These are phyloP conservation scores for Pythium brassicae DNA, from an alignment of 352 stramenopile genomes.

Conservation along the genomic window DNA sequence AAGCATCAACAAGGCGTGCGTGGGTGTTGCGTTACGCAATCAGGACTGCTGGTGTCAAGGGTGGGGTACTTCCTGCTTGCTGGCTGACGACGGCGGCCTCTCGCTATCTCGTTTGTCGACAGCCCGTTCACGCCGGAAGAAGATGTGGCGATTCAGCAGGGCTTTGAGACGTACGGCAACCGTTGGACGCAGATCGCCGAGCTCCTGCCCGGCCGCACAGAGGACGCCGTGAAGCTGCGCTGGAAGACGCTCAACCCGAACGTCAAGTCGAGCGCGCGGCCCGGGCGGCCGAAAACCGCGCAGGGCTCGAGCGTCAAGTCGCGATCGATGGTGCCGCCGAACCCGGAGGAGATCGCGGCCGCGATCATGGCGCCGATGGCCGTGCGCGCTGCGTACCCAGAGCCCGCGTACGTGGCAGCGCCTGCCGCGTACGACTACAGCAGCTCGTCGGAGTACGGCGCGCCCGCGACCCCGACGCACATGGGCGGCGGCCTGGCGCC, in stretches of 20 bases:
- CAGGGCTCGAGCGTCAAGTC: slow-evolving; percentile 45
- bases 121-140: slow-evolving; percentile 65
- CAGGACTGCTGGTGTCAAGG: no score
- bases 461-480: not conserved
- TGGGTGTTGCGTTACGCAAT: no score
- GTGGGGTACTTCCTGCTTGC: no score
- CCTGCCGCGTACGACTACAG: slow-evolving; percentile 5
- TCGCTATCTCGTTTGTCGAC: not conserved
- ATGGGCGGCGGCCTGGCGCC: not conserved
- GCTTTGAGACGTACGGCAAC: slow-evolving; percentile 82
- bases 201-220: slow-evolving; percentile 31
- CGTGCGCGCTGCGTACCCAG: slow-evolving; percentile 5
- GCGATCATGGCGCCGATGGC: slow-evolving; percentile 32
- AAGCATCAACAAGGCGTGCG: slow-evolving; percentile 86
- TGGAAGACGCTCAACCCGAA: slow-evolving; percentile 77
- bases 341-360: slow-evolving; percentile 50
- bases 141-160: slow-evolving; percentile 68
- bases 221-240: slow-evolving; percentile 77
- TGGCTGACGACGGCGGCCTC: no score
- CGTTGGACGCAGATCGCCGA: slow-evolving; percentile 87
- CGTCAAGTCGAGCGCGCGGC: slow-evolving; percentile 50
- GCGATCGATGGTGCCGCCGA: slow-evolving; percentile 34
- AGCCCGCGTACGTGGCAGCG: slow-evolving; percentile 5
- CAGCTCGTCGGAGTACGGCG: slow-evolving; percentile 19
- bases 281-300: slow-evolving; percentile 55